Evolutionary conservation across 768 basidiomycete genomes (phyloP).

Genomic region (Kwoniella sp.): DNA sequence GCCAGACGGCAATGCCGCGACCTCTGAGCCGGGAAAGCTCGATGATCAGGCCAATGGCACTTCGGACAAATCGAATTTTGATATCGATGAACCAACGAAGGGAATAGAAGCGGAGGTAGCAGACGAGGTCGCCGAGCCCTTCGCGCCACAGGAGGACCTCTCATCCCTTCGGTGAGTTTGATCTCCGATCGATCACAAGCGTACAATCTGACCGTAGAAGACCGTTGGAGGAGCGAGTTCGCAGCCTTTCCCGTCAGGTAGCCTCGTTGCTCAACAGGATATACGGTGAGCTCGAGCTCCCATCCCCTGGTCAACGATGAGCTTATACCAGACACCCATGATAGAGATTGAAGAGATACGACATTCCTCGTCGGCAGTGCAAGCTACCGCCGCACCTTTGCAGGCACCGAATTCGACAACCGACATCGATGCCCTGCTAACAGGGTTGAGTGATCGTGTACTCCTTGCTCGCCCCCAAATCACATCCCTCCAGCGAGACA

Average conservation of each 20-base stretch:
- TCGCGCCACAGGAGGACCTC: too few species aligned
- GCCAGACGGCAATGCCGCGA: too few species aligned
- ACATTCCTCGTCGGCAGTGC: conserved; percentile 65
- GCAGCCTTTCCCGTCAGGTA: conserved; percentile 2
- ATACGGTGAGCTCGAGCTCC: conserved; percentile 22
- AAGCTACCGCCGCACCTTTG: conserved; percentile 46
- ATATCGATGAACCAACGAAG: neutral
- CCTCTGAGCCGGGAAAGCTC: neutral
- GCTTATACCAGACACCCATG: neutral
- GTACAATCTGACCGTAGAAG: too few species aligned
- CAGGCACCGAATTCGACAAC: conserved; percentile 48
- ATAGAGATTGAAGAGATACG: conserved; percentile 88
- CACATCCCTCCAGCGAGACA: conserved; percentile 48
- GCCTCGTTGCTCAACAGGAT: conserved; percentile 18
- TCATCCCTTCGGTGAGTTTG: too few species aligned
- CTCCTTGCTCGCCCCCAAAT: conserved; percentile 56
- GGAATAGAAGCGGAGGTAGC: too few species aligned
- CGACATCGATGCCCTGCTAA: conserved; percentile 67
- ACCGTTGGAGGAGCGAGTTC: conserved; percentile 2
- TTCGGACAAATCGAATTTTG: neutral
- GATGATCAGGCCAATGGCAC: neutral
- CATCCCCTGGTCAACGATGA: neutral
- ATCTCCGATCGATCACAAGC: too few species aligned
- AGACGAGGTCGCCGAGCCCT: too few species aligned
- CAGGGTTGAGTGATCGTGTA: conserved; percentile 71